Conservation (phyloP, 805 yeast species). For the Saccharomyces paradoxus region DNA sequence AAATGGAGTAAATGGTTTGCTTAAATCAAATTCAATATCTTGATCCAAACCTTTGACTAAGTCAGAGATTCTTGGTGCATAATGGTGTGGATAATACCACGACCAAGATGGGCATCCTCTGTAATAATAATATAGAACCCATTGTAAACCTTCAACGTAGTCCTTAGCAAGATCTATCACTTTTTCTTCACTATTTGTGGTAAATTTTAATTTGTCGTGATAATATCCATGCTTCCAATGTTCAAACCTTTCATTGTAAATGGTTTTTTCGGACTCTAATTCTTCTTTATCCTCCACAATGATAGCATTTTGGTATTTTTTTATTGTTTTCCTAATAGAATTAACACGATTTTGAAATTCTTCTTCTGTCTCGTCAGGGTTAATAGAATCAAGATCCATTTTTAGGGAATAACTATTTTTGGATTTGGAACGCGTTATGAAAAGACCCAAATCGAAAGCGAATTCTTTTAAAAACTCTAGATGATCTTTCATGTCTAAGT, state of each 20-base stretch:
- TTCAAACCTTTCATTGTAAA: constrained; percentile 67
- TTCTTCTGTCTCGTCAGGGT: constrained; percentile 58
- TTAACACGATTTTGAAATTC: constrained; percentile 48
- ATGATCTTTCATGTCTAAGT: constrained; percentile 34
- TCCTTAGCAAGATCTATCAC: constrained; percentile 62
- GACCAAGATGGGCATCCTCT: constrained; percentile 92
- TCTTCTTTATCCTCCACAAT: constrained; percentile 50
- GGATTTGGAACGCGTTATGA: constrained; percentile 56
- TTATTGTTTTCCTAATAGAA: constrained; percentile 46
- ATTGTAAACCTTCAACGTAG: constrained; percentile 89
- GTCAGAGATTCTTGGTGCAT: constrained; percentile 92
- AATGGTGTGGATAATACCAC: constrained; percentile 86
- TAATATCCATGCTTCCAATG: constrained; percentile 85
- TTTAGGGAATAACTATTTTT: constrained; percentile 49
- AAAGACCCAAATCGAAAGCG: constrained; percentile 58
- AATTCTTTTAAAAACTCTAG: constrained; percentile 54
- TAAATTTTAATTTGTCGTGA: constrained; percentile 66
- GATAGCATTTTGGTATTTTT: constrained; percentile 56
- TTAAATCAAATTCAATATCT: constrained; percentile 53
- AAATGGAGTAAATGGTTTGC: constrained; percentile 82
- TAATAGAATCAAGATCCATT: constrained; percentile 67
- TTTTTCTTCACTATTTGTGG: constrained; percentile 52
- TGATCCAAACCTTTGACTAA: constrained; percentile 62
- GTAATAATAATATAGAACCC: constrained; percentile 91
- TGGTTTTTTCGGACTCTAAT: constrained; percentile 42